A percentile compares a stretch with the other conserved stretches of the same genome.
These are phyloP conservation scores for Dysphania ambrosioides DNA, from an alignment of 148 eudicot species.

Conservation along the genomic window DNA sequence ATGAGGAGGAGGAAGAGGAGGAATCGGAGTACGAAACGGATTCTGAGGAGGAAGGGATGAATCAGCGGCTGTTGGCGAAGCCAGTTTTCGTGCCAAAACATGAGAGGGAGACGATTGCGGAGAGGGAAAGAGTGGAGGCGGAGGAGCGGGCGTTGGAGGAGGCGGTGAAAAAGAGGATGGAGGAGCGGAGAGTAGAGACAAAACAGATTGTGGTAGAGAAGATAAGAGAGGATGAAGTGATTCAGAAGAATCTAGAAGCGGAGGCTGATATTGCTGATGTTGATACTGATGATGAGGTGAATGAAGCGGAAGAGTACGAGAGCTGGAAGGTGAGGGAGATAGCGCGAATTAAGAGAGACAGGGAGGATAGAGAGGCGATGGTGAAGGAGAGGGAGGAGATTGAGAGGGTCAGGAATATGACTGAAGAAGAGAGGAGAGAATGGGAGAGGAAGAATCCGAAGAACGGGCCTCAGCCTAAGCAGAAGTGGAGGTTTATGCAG, in stretches of 20 bases:
- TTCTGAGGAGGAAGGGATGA: constrained; percentile 50
- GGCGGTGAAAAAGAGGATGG: constrained; percentile 41
- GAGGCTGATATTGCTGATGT: constrained; percentile 70
- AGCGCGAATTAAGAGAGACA: constrained; percentile 85
- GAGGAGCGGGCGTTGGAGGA: constrained; percentile 60
- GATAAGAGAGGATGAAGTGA: constrained; percentile 47
- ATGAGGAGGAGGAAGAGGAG: constrained; percentile 37
- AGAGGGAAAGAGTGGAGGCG: constrained; percentile 57
- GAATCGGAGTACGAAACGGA: constrained; percentile 70
- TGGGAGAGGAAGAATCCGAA: constrained; percentile 91
- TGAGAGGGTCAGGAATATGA: constrained; percentile 89
- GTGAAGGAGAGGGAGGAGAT: constrained; percentile 91
- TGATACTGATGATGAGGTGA: constrained; percentile 86
- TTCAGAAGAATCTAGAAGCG: constrained; percentile 47
- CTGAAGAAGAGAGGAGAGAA: constrained; percentile 90
- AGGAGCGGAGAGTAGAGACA: constrained; percentile 56
- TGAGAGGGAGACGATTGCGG: constrained; percentile 75
- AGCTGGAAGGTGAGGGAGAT: constrained; percentile 87
- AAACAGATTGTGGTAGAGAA: constrained; percentile 65
- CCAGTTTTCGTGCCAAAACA: constrained; percentile 73
- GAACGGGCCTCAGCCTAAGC: constrained; percentile 40
- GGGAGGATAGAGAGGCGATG: constrained; percentile 78
- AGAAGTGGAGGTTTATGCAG: constrained; percentile 85
- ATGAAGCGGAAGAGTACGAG: constrained; percentile 92
- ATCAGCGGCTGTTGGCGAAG: constrained; percentile 48